Evolutionary conservation across 1,284 basidiomycete genomes (phyloP).

Genomic region (Vanrija sp.): DNA sequence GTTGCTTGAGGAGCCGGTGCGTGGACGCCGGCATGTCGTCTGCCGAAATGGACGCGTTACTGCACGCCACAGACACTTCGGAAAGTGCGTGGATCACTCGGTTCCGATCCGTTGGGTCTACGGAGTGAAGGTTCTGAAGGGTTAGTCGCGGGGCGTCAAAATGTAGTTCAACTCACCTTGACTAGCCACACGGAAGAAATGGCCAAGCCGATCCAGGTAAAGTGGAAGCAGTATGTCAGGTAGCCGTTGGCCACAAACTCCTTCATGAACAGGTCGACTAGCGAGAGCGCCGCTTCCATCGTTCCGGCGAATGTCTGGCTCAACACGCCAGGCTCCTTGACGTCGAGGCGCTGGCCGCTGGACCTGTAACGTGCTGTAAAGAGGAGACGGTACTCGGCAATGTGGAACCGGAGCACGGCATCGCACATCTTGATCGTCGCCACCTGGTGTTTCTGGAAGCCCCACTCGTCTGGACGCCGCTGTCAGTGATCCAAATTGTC

Average conservation of each 20-base stretch:
- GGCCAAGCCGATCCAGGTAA: constrained; percentile 25
- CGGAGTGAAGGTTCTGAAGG: constrained; percentile 23
- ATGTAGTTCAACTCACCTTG: constrained; percentile 10
- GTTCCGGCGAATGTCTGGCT: constrained; percentile 21
- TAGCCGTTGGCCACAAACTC: constrained; percentile 23
- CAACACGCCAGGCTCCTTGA: constrained; percentile 14
- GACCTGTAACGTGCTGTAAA: constrained; percentile 19
- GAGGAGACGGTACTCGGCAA: constrained; percentile 26
- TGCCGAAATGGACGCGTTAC: constrained; percentile 15
- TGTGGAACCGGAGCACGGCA: constrained; percentile 25
- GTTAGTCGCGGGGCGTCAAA: not conserved
- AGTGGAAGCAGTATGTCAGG: constrained; percentile 24
- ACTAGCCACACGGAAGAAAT: constrained; percentile 27
- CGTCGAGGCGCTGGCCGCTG: constrained; percentile 14
- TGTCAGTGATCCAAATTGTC: not conserved
- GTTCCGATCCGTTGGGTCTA: constrained; percentile 20
- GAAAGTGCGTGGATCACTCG: constrained; percentile 19
- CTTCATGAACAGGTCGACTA: constrained; percentile 20
- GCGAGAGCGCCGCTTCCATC: constrained; percentile 20
- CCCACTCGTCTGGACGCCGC: constrained; percentile 10
- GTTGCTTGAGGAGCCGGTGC: constrained; percentile 27
- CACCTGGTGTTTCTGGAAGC: constrained; percentile 18
- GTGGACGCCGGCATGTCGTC: constrained; percentile 33
- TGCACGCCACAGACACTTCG: constrained; percentile 14
- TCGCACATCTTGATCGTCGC: constrained; percentile 21